Base-by-base conservation (phyloP, 2,329 filamentous ascomycete species). In the Hypoxylon sp. region DNA sequence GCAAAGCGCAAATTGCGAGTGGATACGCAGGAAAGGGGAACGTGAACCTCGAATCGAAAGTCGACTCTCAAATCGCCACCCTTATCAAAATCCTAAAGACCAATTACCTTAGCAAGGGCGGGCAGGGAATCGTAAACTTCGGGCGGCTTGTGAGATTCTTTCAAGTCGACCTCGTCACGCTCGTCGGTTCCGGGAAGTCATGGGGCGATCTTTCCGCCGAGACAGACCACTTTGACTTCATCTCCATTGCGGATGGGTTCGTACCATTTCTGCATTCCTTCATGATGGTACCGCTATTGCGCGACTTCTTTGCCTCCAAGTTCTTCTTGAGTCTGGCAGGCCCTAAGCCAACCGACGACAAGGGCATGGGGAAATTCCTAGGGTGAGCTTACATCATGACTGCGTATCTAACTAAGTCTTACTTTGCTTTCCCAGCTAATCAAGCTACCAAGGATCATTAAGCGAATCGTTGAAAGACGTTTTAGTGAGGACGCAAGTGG, bases 1-100 rank as follows among this genome's bases (percentile, higher is more conserved):
- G 71, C 11, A 76, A 75, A 58, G 71, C 74, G 7, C 68, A 69
- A 28, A n/a, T 75, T 7, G 59, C 56, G 2, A 26, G 59, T 2
- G 71, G 69, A 3, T 76, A 73, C 43, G 62, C 72, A 1, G 73
- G 74, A 4, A 72, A 71, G 47, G 72, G 73, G n/a, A 47, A 32
- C 2, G 65, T 70, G 43, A 59, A 74, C 43, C 62, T 75, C 3
- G 74, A 76, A 56, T 37, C 59, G 22, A 71, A 67, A 28, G 68
- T 73, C 11, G 65, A 74, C 50, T 64, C 65, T 11, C 68, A 71
- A 37, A 2, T 74, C 7, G 65, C 62, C 6, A 46, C 71, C 20
- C 64, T 73, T 24, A 56, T 70, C 15, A 51, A 70, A 19, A 39
- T 71, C 5, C 58, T 73, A 8, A 68, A 58, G 59, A 64, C 50